Percentiles rank a stretch among this genome's conserved stretches.
phyloP scores from a whole-genome alignment of 2,329 filamentous ascomycete species.

The Pseudogymnoascus sp. region DNA sequence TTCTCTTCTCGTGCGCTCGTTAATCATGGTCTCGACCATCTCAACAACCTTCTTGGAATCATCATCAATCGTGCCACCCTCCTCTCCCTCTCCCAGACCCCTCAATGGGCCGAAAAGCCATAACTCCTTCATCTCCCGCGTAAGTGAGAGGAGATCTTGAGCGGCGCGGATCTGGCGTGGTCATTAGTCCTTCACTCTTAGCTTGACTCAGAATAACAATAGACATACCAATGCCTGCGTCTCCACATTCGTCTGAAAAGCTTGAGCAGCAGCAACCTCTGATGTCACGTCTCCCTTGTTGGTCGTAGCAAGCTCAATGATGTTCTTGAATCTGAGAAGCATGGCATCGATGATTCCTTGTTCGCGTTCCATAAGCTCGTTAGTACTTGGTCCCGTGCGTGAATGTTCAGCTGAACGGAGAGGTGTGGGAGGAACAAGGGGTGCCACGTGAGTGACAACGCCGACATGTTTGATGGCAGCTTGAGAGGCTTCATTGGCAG shows the following conservation, averaged over 20 bases:
- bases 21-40: conserved; percentile 19
- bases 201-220: conserved; percentile 3
- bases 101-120: conserved; percentile 42
- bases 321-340: conserved; percentile 37
- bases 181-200: not conserved
- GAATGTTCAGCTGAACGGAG: not conserved
- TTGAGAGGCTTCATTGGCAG: not conserved
- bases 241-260: conserved; percentile 28
- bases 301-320: conserved; percentile 28
- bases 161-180: conserved; percentile 23
- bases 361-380: conserved; percentile 35
- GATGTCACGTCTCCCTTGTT: conserved; percentile 23
- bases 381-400: conserved; percentile 10
- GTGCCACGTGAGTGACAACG: not conserved
- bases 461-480: not conserved
- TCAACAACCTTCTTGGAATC: conserved; percentile 29
- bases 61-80: conserved; percentile 31
- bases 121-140: conserved; percentile 41
- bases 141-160: conserved; percentile 39
- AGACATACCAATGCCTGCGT: conserved; percentile 24
- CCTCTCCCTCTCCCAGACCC: conserved; percentile 35
- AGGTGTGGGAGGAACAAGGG: not conserved
- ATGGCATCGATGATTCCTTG: conserved; percentile 38
- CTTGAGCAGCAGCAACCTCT: conserved; percentile 26
- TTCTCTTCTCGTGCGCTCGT: not conserved